phyloP scores from a whole-genome alignment of 106 monocot genomes.

The Xerophyta viscosa region DNA sequence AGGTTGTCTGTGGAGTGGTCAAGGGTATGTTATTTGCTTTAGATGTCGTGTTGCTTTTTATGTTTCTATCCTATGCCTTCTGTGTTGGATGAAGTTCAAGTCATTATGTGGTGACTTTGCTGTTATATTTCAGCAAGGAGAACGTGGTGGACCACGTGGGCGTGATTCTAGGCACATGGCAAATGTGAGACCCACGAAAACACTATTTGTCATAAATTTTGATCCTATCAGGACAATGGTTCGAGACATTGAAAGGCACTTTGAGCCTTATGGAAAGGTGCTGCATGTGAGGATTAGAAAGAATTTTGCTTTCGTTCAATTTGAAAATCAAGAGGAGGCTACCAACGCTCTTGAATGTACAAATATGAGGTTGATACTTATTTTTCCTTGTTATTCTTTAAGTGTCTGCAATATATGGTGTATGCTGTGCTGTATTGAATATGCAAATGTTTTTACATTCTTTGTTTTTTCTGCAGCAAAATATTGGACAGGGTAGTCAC shows the following conservation, averaged over 20 bases:
- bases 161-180: slow-evolving; percentile 40
- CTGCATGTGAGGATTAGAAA: slow-evolving; percentile 61
- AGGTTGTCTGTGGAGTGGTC: slow-evolving; percentile 80
- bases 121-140: slow-evolving; percentile 49
- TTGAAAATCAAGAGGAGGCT: slow-evolving; percentile 80
- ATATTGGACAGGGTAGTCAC: slow-evolving; percentile 84
- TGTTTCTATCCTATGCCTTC: too few species aligned
- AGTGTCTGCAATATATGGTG: too few species aligned
- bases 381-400: neutral
- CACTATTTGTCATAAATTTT: slow-evolving; percentile 77
- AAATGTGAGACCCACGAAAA: slow-evolving; percentile 52
- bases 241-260: slow-evolving; percentile 72
- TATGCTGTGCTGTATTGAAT: too few species aligned
- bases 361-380: slow-evolving; percentile 40
- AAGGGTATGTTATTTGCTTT: slow-evolving; percentile 30
- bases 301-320: slow-evolving; percentile 84
- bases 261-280: slow-evolving; percentile 74
- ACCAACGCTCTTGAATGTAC: slow-evolving; percentile 62
- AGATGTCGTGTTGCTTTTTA: too few species aligned
- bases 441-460: too few species aligned
- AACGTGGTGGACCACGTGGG: slow-evolving; percentile 56
- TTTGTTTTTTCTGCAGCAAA: slow-evolving; percentile 50
- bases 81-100: too few species aligned
- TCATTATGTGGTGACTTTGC: too few species aligned
- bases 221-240: slow-evolving; percentile 53